phyloP scores from a whole-genome alignment of 305 asterid species.

The Plantago coronopus region DNA sequence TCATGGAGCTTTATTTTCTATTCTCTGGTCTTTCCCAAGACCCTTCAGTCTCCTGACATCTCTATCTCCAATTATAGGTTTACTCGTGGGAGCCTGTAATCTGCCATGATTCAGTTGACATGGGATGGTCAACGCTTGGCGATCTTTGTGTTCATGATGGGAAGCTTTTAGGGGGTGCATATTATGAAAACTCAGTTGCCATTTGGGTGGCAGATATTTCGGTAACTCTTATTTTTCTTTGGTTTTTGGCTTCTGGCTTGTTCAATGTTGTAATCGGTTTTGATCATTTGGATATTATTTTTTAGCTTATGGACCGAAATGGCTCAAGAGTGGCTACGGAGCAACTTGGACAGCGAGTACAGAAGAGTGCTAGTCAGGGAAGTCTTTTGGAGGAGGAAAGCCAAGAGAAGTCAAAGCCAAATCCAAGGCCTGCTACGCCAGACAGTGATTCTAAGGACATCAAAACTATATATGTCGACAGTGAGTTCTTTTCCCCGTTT shows the following conservation, averaged over 20 bases:
- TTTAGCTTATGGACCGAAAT: constrained; percentile 71
- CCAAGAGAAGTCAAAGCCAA: constrained; percentile 59
- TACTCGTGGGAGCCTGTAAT: constrained; percentile 97
- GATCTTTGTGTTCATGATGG: constrained; percentile 89
- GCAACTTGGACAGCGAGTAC: constrained; percentile 37
- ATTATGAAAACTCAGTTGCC: constrained; percentile 83
- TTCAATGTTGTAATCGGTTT: constrained; percentile 10
- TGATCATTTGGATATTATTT: constrained; percentile 21
- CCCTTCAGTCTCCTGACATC: constrained; percentile 18
- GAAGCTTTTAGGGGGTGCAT: constrained; percentile 89
- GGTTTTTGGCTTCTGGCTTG: constrained; percentile 10
- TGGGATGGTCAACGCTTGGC: constrained; percentile 96
- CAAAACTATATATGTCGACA: constrained; percentile 89
- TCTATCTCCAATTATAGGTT: constrained; percentile 51
- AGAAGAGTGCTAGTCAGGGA: constrained; percentile 39
- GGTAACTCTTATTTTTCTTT: constrained; percentile 42
- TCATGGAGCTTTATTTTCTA: constrained; percentile 18
- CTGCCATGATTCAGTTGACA: constrained; percentile 88
- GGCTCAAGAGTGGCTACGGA: constrained; percentile 43
- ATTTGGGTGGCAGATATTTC: constrained; percentile 93
- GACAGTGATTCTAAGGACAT: constrained; percentile 81
- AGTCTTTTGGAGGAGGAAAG: constrained; percentile 48
- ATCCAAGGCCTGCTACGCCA: constrained; percentile 42
- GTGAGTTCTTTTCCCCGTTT: constrained; percentile 47
- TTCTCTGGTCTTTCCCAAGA: constrained; percentile 14